Percentiles rank a stretch among this genome's conserved stretches.
These are phyloP conservation scores for Boletus reticulatus DNA, from an alignment of 768 basidiomycete species.

Conservation along the genomic window DNA sequence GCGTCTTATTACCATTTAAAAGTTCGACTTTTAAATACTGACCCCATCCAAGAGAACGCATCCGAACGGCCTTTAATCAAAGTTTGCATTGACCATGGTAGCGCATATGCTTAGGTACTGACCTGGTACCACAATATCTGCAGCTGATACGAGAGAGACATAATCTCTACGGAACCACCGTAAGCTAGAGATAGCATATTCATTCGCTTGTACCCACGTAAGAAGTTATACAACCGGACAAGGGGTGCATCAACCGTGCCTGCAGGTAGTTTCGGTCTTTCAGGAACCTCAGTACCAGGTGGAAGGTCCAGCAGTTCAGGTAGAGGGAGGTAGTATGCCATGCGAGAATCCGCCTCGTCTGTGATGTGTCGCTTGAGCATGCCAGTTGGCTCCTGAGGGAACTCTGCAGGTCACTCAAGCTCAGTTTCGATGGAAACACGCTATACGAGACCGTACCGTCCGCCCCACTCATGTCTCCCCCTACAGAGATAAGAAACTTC, in stretches of 20 bases:
- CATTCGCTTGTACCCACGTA: slow-evolving; percentile 56
- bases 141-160: slow-evolving; percentile 89
- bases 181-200: background rate
- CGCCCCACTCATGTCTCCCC: slow-evolving; percentile 68
- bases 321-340: slow-evolving; percentile 59
- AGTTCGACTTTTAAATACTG: slow-evolving; percentile 73
- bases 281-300: slow-evolving; percentile 40
- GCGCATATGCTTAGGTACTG: slow-evolving; percentile 1
- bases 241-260: slow-evolving; percentile 79
- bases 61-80: slow-evolving; percentile 54
- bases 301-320: slow-evolving; percentile 42
- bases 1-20: slow-evolving; percentile 60
- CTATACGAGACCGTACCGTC: slow-evolving; percentile 48
- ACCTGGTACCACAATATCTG: slow-evolving; percentile 84
- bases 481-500: slow-evolving; percentile 70
- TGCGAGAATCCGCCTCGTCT: slow-evolving; percentile 68
- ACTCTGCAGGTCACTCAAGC: slow-evolving; percentile 44
- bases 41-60: slow-evolving; percentile 86
- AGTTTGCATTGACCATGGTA: background rate
- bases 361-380: slow-evolving; percentile 64
- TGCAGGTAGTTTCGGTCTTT: slow-evolving; percentile 49
- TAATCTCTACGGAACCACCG: slow-evolving; percentile 58
- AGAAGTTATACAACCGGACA: slow-evolving; percentile 80
- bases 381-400: slow-evolving; percentile 66
- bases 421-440: background rate